These are phyloP conservation scores for Diaporthe amygdali DNA, from an alignment of 2,329 filamentous ascomycete species.

Conservation along the genomic window DNA sequence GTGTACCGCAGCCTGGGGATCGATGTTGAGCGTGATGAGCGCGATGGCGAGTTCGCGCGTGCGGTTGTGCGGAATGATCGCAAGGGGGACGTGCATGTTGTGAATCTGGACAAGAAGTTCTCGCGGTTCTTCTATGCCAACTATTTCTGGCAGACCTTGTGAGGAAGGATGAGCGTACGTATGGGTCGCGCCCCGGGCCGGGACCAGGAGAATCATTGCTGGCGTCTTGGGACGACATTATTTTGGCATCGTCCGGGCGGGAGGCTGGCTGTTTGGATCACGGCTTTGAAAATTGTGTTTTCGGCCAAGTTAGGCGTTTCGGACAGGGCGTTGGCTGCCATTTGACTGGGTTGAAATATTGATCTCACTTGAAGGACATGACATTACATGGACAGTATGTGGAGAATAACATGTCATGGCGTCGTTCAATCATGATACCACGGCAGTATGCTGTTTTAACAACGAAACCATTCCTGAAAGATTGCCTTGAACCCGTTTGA, in stretches of 20 bases:
- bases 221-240: neutral
- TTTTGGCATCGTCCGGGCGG: neutral
- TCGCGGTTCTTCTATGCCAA: conserved; percentile 92
- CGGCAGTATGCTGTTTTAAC: neutral
- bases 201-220: neutral
- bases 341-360: neutral
- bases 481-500: neutral
- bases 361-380: neutral
- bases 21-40: conserved; percentile 79
- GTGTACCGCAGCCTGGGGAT: conserved; percentile 92
- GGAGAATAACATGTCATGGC: neutral
- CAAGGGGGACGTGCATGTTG: conserved; percentile 91
- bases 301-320: conserved; percentile 1
- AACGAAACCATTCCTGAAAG: neutral
- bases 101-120: conserved; percentile 93
- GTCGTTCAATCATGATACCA: conserved; percentile 5
- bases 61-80: conserved; percentile 84
- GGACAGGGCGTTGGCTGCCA: neutral
- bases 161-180: conserved; percentile 32
- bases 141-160: conserved; percentile 93
- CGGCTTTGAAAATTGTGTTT: neutral
- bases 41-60: conserved; percentile 79
- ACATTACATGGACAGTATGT: neutral
- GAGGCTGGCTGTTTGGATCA: neutral
- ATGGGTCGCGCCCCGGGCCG: no score